A percentile compares a stretch with the other conserved stretches of the same genome.
Evolutionary conservation across 257 asterid species (phyloP).

Genomic region (Przewalskia tangutica): DNA sequence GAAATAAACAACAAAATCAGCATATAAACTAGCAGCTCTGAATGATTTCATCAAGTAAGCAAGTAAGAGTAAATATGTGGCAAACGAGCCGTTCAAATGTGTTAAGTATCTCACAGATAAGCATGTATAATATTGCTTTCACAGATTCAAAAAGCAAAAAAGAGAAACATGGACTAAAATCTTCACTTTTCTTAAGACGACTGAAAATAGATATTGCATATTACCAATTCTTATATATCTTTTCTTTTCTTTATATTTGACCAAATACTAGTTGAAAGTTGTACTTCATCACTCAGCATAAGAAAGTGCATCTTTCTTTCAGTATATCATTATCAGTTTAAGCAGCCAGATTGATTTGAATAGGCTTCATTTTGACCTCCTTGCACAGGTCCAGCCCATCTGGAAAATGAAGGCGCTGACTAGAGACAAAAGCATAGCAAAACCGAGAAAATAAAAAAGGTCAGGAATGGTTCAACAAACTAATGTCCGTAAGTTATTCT

Average conservation of each 20-base stretch:
- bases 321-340: not conserved
- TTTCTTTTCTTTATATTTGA: not conserved
- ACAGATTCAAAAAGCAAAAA: not conserved
- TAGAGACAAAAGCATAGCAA: not conserved
- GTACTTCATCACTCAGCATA: not conserved
- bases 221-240: no score
- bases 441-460: not conserved
- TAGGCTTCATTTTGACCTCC: not conserved
- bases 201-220: not conserved
- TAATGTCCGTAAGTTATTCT: not conserved
- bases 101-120: not conserved
- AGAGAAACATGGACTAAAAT: not conserved
- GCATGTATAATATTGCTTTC: not conserved
- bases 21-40: not conserved
- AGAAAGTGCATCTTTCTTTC: not conserved
- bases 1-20: not conserved
- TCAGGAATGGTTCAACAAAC: not conserved
- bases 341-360: not conserved
- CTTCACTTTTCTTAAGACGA: not conserved
- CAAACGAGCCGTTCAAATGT: not conserved
- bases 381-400: not conserved
- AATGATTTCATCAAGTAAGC: not conserved
- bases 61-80: not conserved
- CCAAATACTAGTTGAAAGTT: not conserved
- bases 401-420: not conserved